phyloP scores from a whole-genome alignment of 2,329 filamentous ascomycete species.

The Aspergillus vadensis region DNA sequence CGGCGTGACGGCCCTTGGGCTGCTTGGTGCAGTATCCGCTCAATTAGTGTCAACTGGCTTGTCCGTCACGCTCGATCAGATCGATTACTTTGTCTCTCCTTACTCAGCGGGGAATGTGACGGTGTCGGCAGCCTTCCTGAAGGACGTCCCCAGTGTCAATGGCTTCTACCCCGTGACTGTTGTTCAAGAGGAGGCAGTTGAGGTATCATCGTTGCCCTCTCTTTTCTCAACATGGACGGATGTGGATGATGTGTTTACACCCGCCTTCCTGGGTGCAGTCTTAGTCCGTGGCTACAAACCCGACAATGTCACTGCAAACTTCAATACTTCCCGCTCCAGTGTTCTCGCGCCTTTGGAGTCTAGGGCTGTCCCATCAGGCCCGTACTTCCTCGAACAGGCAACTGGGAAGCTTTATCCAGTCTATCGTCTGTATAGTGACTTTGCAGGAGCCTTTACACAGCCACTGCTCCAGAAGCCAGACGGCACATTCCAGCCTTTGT shows the following conservation, averaged over 20 bases:
- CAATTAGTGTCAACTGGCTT: constrained; percentile 3
- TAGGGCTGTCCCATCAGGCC: background rate
- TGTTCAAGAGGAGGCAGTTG: background rate
- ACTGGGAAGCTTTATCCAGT: constrained; percentile 2
- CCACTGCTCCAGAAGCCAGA: constrained; percentile 4
- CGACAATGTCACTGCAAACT: background rate
- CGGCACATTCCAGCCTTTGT: constrained; percentile 2
- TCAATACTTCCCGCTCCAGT: background rate
- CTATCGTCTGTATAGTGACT: constrained; percentile 2
- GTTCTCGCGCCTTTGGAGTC: background rate
- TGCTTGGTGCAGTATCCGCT: background rate
- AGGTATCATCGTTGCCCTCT: background rate
- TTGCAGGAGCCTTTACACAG: constrained; percentile 2
- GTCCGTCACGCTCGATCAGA: constrained; percentile 4
- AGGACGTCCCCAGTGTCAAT: background rate
- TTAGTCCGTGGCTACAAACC: background rate
- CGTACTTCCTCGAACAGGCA: constrained; percentile 5
- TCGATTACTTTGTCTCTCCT: constrained; percentile 5
- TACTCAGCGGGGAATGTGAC: constrained; percentile 3
- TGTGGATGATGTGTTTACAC: constrained; percentile 1
- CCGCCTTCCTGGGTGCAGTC: background rate
- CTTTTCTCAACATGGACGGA: background rate
- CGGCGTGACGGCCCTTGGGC: background rate
- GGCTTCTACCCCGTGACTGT: constrained; percentile 3
- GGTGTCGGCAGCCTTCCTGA: background rate